Base-by-base conservation (phyloP, 352 stramenopile genomes). In the Thalassiosira hispida region DNA sequence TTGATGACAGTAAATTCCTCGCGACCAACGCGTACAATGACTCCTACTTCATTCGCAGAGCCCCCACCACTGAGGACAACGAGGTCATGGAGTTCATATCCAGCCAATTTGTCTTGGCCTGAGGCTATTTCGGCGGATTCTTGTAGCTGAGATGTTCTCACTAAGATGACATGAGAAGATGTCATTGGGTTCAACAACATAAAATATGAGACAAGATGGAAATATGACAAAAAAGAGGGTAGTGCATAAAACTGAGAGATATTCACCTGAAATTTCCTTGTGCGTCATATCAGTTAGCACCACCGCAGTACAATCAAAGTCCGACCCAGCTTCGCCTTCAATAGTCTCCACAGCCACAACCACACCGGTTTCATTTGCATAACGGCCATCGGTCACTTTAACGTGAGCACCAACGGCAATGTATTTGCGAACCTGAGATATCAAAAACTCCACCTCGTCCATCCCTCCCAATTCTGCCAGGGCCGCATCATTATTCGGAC, bases 1-100 rank as follows among this genome's bases (percentile, higher is more conserved):
- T 95, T 95, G 35, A 95, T 85, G 0, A 95, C 90, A 40, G 85
- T 93, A 56, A 95, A 95, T 71, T 95, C 90, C 64, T 95, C 90
- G 12, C 84, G 86, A 42, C 90, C 90, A 55, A 95, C 90, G 57
- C 87, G 81, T 64, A 94, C 87, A 82, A 95, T 95, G 2, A 95
- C 85, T 64, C 88, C 89, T 29, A 94, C 89, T 81, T 95, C 90
- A 80, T 95, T 95, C 2, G 81, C 74, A 8, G 85, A 92, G 35
- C 90, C 88, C 52, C 87, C 89, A 44, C 90, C 90, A 81, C 81
- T 91, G 3, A 95, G 72, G 16, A 93, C 87, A 8, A 95, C 91
- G 20, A 95, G 82, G 73, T 95, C 91, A 70, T 93, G 90, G 18
- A 95, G 78, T 61, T 94, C 87, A 57, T 94, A 95, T 22, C 91